Conservation (phyloP, 352 stramenopile species). For the Phytopythium vexans region DNA sequence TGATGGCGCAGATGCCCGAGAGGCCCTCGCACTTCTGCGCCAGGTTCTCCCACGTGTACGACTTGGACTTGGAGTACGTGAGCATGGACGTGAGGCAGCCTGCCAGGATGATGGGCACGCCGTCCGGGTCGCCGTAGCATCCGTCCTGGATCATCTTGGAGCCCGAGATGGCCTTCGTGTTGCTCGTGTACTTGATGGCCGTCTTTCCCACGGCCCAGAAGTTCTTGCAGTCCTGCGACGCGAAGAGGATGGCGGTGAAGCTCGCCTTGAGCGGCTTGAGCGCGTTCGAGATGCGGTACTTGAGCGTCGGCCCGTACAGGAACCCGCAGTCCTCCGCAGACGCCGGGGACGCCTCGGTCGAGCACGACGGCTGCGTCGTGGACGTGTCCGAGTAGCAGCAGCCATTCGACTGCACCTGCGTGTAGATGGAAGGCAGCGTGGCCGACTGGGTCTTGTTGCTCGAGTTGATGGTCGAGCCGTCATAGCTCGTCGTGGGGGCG, state of each 20-base stretch:
- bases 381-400: conserved; percentile 76
- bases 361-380: conserved; percentile 58
- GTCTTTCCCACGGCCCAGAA: conserved; percentile 84
- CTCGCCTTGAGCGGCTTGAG: conserved; percentile 40
- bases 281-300: conserved; percentile 74
- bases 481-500: conserved; percentile 60
- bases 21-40: conserved; percentile 77
- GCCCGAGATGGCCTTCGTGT: conserved; percentile 67
- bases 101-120: conserved; percentile 67
- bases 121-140: conserved; percentile 68
- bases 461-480: conserved; percentile 76
- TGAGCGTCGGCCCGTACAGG: conserved; percentile 77
- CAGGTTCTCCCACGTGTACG: conserved; percentile 81
- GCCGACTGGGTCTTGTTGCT: conserved; percentile 73
- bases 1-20: conserved; percentile 76
- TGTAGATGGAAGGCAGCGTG: conserved; percentile 73
- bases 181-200: conserved; percentile 68
- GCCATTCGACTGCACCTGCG: conserved; percentile 56
- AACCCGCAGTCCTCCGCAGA: conserved; percentile 76
- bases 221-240: conserved; percentile 80
- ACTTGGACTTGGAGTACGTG: conserved; percentile 74
- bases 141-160: conserved; percentile 84
- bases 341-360: conserved; percentile 50
- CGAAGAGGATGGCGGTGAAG: conserved; percentile 73
- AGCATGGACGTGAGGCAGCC: conserved; percentile 77